A percentile compares a stretch with the other conserved stretches of the same genome.
Conservation (phyloP, 495 filamentous ascomycete genomes). For the Penicillium chermesinum region DNA sequence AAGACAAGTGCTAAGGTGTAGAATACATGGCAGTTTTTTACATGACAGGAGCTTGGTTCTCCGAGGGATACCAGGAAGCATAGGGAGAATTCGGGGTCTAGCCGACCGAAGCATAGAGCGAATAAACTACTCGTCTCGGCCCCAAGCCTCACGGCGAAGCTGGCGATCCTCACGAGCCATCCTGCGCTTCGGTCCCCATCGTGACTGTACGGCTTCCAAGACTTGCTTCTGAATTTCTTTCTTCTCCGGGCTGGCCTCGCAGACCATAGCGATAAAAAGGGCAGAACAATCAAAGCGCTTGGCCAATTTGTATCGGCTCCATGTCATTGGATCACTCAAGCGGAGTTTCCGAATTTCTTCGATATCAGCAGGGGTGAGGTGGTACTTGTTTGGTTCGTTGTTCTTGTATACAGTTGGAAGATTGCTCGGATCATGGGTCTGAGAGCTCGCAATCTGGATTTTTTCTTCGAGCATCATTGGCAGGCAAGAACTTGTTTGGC, state of each 20-base stretch:
- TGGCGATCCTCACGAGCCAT: slow-evolving; percentile 69
- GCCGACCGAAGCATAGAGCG: neutral
- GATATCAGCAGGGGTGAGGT: slow-evolving; percentile 69
- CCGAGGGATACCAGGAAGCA: too few relatives aligned
- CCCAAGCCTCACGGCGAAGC: slow-evolving; percentile 59
- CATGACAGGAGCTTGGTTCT: slow-evolving; percentile 3
- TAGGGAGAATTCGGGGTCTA: neutral
- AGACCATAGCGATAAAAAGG: slow-evolving; percentile 61
- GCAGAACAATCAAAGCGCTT: slow-evolving; percentile 71
- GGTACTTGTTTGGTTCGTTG: slow-evolving; percentile 61
- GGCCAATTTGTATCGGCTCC: slow-evolving; percentile 67
- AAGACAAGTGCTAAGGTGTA: slow-evolving; percentile 17
- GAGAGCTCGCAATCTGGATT: slow-evolving; percentile 35
- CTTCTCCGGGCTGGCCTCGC: slow-evolving; percentile 43
- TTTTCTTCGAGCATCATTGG: slow-evolving; percentile 65
- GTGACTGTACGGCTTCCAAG: slow-evolving; percentile 57
- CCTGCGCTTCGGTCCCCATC: slow-evolving; percentile 67
- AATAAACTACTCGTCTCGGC: slow-evolving; percentile 36
- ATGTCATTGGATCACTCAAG: slow-evolving; percentile 58
- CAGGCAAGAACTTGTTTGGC: slow-evolving; percentile 83
- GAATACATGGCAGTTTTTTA: slow-evolving; percentile 23
- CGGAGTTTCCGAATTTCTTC: slow-evolving; percentile 73
- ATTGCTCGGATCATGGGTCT: slow-evolving; percentile 18
- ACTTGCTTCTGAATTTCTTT: slow-evolving; percentile 49
- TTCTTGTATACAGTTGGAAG: slow-evolving; percentile 55